These are phyloP conservation scores for Mortierella claussenii DNA, from an alignment of 192 early-diverging fungal genomes.

Conservation along the genomic window DNA sequence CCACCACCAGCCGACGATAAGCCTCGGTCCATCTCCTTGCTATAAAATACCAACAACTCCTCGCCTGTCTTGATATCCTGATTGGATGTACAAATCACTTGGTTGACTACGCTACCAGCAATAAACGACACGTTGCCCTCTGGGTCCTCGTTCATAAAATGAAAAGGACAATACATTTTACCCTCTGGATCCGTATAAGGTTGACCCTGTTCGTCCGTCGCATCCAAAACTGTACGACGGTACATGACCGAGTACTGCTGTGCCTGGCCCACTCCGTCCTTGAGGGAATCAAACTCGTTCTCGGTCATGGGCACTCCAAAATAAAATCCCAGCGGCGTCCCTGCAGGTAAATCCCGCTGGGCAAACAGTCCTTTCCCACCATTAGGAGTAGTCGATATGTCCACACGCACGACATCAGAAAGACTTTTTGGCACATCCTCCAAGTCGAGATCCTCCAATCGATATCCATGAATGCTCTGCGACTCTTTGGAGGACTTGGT, in stretches of 20 bases:
- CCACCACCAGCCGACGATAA: constrained; percentile 57
- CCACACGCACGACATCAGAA: constrained; percentile 73
- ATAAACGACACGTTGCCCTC: constrained; percentile 79
- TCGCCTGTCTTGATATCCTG: constrained; percentile 75
- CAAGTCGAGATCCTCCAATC: constrained; percentile 58
- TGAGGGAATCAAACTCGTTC: constrained; percentile 91
- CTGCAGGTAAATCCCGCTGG: constrained; percentile 71
- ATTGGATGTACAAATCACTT: constrained; percentile 85
- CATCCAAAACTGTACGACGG: constrained; percentile 89
- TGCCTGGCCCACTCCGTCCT: constrained; percentile 81
- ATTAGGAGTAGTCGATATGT: constrained; percentile 68
- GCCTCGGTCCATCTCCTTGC: constrained; percentile 79
- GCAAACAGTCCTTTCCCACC: constrained; percentile 86
- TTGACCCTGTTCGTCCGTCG: constrained; percentile 82
- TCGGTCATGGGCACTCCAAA: constrained; percentile 98
- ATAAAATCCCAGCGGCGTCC: constrained; percentile 88
- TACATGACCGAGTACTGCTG: constrained; percentile 94
- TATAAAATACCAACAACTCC: constrained; percentile 91
- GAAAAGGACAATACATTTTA: constrained; percentile 84
- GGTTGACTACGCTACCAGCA: constrained; percentile 85
- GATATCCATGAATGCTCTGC: neutral
- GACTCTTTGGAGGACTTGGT: neutral
- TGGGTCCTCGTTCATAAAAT: constrained; percentile 84
- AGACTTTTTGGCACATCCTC: constrained; percentile 64
- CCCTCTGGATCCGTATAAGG: constrained; percentile 76